Conservation (phyloP, 176 grass and related monocot genomes). For the Ensete glaucum region DNA sequence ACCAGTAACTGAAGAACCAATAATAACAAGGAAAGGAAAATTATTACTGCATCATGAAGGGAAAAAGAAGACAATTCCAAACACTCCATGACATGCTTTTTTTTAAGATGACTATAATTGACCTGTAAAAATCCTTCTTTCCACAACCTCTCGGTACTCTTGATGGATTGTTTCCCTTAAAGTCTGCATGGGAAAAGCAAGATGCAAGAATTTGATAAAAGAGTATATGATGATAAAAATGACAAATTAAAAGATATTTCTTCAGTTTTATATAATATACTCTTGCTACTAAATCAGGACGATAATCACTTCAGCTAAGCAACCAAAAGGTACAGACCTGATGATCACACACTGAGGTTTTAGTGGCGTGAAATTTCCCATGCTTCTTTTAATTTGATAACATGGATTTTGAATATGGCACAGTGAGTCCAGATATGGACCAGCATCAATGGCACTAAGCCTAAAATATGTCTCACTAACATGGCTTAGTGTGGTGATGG, state of each 20-base stretch:
- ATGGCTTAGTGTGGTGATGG: too few relatives aligned
- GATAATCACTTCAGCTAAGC: too few relatives aligned
- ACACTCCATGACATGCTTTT: background rate
- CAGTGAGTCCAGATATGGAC: too few relatives aligned
- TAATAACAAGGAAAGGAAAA: conserved; percentile 3
- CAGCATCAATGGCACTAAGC: too few relatives aligned
- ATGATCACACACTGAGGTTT: too few relatives aligned
- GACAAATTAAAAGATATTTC: background rate
- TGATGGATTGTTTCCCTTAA: conserved; percentile 78
- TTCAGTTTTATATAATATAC: background rate
- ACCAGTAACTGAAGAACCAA: conserved; percentile 49
- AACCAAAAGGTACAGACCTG: too few relatives aligned
- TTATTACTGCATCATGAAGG: conserved; percentile 1
- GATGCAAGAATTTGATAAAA: background rate
- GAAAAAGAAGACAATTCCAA: background rate
- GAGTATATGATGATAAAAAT: background rate
- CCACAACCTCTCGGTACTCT: conserved; percentile 81
- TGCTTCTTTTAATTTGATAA: too few relatives aligned
- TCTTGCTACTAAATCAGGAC: background rate
- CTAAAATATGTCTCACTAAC: too few relatives aligned
- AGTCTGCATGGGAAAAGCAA: conserved; percentile 37
- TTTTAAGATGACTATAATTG: background rate
- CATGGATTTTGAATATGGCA: too few relatives aligned
- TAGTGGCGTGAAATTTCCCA: too few relatives aligned
- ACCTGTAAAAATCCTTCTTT: conserved; percentile 89